These are phyloP conservation scores for Aspergillus udagawae DNA, from an alignment of 2,329 filamentous ascomycete species.

Conservation along the genomic window DNA sequence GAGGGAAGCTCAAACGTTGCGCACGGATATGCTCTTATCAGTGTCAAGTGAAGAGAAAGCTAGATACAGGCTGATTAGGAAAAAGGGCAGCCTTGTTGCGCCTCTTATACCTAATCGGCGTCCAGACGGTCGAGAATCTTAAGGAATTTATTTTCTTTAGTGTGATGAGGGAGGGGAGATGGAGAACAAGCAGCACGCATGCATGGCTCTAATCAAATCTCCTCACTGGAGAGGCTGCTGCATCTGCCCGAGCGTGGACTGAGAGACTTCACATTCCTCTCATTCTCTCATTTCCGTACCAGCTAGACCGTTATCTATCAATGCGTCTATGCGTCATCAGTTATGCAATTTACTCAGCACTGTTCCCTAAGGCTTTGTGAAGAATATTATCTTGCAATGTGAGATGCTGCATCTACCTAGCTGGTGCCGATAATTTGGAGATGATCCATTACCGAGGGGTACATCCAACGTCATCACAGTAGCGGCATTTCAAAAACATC, in stretches of 20 bases:
- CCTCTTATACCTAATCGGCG: not conserved
- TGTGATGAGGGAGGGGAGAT: not conserved
- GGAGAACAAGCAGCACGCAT: not conserved
- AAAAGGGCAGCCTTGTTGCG: not conserved
- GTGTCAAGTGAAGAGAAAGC: not conserved
- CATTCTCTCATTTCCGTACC: not conserved
- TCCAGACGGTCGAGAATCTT: not conserved
- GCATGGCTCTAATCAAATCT: not conserved
- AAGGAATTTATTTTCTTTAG: not conserved
- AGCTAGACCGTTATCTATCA: too few relatives aligned
- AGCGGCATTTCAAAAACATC: not conserved
- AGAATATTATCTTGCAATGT: not conserved
- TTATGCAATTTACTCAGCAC: not conserved
- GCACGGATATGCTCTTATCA: not conserved
- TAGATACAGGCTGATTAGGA: not conserved
- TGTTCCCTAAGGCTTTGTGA: not conserved
- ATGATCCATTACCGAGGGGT: not conserved
- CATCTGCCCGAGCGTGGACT: not conserved
- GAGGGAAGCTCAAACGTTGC: not conserved
- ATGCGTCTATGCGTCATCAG: not conserved
- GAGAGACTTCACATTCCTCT: slow-evolving; percentile 3
- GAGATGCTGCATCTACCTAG: not conserved
- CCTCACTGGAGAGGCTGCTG: not conserved
- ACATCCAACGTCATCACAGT: not conserved
- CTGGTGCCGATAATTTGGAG: not conserved